Evolutionary conservation across 441 rosid genomes (phyloP), one percentile per base, ranked within the genome.

Genomic region (Pelargonium myrrhifolium): DNA sequence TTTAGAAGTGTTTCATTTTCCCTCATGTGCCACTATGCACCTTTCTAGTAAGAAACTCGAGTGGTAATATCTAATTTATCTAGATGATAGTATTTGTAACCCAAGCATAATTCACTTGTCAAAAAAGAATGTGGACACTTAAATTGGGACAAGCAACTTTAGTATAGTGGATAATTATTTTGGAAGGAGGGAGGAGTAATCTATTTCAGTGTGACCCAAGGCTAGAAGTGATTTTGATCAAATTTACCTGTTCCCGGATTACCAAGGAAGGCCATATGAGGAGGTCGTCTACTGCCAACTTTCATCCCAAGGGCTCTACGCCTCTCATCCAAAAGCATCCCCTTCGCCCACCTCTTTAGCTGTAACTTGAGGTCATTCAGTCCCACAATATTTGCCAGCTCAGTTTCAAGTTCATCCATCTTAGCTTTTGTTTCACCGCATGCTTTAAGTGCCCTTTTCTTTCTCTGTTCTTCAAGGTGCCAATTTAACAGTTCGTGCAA

Each of bases 211-310:
- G 18, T 49, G 56, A 49, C 17, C 15, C 15, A 49, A 49, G 17
- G 20, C 18, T 49, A 49, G 3, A 49, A 2, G 56, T n/a, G 17
- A 49, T 49, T 49, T 49, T 49, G 56, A 49, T 49, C 56, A 49
- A 18, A 28, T 31, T 68, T 63, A 93, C 99, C 97, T 82, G 99
- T 94, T 69, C 97, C 96, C 58, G 99, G 99, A 69, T 89, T 94
- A 43, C 96, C 97, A 74, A 94, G 87, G 74, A 94, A 94, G n/a
- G 99, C 97, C 99, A 94, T 94, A 75, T 94, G 97, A 3, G 97
- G 97, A 76, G 96, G 96, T 71, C 89, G 85, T 77, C 97, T 84
- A 45, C 74, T 60, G 1, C 92, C 99, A 76, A 91, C 84, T 80
- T 88, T 89, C 62, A 94, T 71, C n/a, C 97, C 97, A 65, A 94